Base-by-base conservation (phyloP, 495 filamentous ascomycete genomes). In the Penicillium roqueforti region DNA sequence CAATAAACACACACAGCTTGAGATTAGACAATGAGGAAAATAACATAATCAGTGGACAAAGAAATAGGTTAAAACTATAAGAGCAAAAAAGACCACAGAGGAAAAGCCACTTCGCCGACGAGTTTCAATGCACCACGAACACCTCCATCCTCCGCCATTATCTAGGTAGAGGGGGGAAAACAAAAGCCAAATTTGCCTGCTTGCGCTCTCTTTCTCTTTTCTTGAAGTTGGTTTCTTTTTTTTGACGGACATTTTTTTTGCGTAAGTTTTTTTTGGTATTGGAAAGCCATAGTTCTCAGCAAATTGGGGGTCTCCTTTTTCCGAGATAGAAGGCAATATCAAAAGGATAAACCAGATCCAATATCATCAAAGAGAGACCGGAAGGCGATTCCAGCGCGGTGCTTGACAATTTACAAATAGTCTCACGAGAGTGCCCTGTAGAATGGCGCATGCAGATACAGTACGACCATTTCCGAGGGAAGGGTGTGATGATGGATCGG, bases 81-180 rank as follows among this genome's bases (percentile, higher is more conserved):
- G 59, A 51, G 56, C 46, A 65, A 57, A 47, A 52, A 51, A 65
- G 60, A 25, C 25, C 60, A 42, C 20, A 23, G 20, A 57, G 47
- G 32, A 47, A 51, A 38, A 62, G 67, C 65, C 61, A 63, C 62
- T 59, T 68, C 57, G 61, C 63, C 63, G 48, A 61, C 55, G 60
- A 63, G 59, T 36, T 52, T 62, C 62, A 67, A 68, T 68, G 70
- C 73, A 73, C 73, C 75, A 68, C 61, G 60, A 75, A 76, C 73
- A 76, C 74, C 73, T 61, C 63, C 68, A 68, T 37, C 70, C 68
- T 76, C 72, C 68, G 63, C 70, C 59, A 64, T 64, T 52, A 59
- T 74, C 68, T 70, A 73, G 67, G 61, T 42, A 62, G 67, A 68
- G 62, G 67, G 65, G 65, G 65, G 58, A 64, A 60, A 56, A 69